Evolutionary conservation across 148 eudicot genomes (phyloP).

Genomic region (Nyssa sinensis): DNA sequence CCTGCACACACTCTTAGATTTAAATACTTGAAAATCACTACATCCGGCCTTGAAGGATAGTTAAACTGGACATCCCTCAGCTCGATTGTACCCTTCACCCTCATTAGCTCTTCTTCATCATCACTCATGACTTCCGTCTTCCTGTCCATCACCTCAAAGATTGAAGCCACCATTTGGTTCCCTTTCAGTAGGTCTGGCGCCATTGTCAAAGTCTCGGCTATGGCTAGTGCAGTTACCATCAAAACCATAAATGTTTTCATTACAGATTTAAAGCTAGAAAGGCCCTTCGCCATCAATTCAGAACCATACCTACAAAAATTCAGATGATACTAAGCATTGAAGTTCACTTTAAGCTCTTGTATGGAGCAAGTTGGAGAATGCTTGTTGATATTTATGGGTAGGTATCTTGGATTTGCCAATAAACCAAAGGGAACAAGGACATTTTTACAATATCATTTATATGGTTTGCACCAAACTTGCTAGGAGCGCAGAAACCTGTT

Average conservation of each 20-base stretch:
- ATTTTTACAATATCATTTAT: background rate
- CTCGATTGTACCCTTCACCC: constrained; percentile 77
- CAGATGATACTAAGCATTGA: background rate
- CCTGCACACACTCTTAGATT: constrained; percentile 66
- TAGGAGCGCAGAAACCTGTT: too few relatives aligned
- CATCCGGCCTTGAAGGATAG: constrained; percentile 93
- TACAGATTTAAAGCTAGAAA: constrained; percentile 76
- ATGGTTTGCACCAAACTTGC: too few relatives aligned
- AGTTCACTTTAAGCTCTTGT: background rate
- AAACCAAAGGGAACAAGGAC: background rate
- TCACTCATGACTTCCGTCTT: constrained; percentile 58
- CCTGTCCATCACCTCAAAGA: constrained; percentile 85
- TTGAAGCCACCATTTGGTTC: constrained; percentile 90
- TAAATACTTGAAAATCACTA: constrained; percentile 62
- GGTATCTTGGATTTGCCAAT: background rate
- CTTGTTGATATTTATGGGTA: background rate
- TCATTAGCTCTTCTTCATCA: constrained; percentile 66
- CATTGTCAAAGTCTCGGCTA: constrained; percentile 95
- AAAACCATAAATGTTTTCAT: constrained; percentile 97
- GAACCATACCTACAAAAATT: constrained; percentile 77
- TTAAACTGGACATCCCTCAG: constrained; percentile 66
- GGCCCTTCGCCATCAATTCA: constrained; percentile 74
- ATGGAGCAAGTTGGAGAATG: background rate
- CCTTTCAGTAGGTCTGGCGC: constrained; percentile 95
- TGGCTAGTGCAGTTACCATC: constrained; percentile 89